Percentiles rank a stretch among this genome's conserved stretches.
phyloP scores from a whole-genome alignment of 441 rosid genomes.

The Euphorbia schlechtendalii region DNA sequence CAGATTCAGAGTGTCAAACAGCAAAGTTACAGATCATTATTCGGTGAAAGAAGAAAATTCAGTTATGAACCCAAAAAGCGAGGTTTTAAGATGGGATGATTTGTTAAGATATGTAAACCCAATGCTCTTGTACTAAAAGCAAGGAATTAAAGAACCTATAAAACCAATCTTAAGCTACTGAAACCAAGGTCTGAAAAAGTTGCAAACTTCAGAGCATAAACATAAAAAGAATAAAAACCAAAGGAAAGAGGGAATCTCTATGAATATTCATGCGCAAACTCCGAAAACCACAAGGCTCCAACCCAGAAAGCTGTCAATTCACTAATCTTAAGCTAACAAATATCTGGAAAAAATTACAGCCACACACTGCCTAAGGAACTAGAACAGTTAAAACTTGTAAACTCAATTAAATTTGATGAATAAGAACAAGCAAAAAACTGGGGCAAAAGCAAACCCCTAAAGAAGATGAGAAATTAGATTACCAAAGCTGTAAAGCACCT shows the following conservation, averaged over 20 bases:
- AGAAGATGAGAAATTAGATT: background rate
- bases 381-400: background rate
- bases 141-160: background rate
- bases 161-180: constrained; percentile 7
- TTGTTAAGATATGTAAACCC: constrained; percentile 14
- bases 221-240: constrained; percentile 15
- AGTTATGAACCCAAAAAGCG: background rate
- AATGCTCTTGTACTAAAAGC: background rate
- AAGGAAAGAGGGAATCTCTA: constrained; percentile 16
- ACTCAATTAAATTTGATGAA: background rate
- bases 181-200: constrained; percentile 13
- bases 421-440: background rate
- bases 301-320: constrained; percentile 2
- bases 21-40: background rate
- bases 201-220: constrained; percentile 14
- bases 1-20: background rate
- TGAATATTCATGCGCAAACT: constrained; percentile 20
- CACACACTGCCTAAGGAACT: background rate
- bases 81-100: background rate
- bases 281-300: constrained; percentile 6
- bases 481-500: constrained; percentile 9
- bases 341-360: background rate
- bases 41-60: background rate
- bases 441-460: background rate
- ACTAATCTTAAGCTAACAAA: background rate